These are phyloP conservation scores for Termitomyces sp. DNA, from an alignment of 768 basidiomycete genomes.

Conservation along the genomic window DNA sequence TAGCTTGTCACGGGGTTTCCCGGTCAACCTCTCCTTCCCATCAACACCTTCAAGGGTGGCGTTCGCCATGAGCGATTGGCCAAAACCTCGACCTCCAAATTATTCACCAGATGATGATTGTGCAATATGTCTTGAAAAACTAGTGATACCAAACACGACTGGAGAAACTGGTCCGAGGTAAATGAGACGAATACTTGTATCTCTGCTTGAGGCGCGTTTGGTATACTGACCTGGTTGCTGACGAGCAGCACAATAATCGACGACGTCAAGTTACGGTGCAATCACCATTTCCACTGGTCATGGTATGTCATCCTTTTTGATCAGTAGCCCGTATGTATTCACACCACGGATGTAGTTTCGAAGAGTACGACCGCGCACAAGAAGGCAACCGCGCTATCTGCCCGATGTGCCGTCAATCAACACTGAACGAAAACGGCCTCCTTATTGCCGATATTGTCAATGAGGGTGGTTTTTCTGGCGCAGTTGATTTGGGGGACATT, in stretches of 20 bases:
- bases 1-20: background rate
- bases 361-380: conserved; percentile 8
- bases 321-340: background rate
- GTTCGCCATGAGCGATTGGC: background rate
- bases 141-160: conserved; percentile 4
- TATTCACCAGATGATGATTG: conserved; percentile 6
- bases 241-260: conserved; percentile 5
- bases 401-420: conserved; percentile 6
- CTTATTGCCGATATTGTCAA: conserved; percentile 6
- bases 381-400: conserved; percentile 5
- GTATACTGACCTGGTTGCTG: background rate
- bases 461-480: conserved; percentile 9
- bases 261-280: conserved; percentile 7
- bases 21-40: background rate
- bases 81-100: conserved; percentile 4
- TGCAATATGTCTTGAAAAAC: conserved; percentile 3
- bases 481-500: conserved; percentile 6
- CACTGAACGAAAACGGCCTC: conserved; percentile 1
- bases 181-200: background rate
- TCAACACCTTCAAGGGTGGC: background rate
- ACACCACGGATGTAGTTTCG: conserved; percentile 1
- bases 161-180: conserved; percentile 7
- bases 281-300: conserved; percentile 8
- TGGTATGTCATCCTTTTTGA: background rate
- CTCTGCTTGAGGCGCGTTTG: background rate